Conservation (phyloP, 805 yeast species). For the Candida maltosa region DNA sequence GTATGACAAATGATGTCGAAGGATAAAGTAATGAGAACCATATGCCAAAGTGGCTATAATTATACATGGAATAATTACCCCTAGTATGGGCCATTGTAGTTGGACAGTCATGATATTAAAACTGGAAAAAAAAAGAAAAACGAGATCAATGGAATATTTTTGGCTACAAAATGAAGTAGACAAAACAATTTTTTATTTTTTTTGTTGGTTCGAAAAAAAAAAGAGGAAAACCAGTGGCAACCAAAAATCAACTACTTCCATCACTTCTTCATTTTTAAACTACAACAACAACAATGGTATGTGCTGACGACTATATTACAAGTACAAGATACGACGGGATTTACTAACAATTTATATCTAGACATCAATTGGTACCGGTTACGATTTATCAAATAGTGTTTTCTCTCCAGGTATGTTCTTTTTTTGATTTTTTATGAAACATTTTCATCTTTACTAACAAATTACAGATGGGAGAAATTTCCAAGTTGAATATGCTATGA, state of each 20-base stretch:
- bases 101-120: constrained; percentile 28
- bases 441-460: constrained; percentile 31
- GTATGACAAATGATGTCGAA: constrained; percentile 38
- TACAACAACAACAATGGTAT: neutral
- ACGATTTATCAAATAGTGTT: constrained; percentile 95
- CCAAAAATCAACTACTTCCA: too few species aligned
- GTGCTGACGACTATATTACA: too few species aligned
- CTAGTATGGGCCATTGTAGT: constrained; percentile 48
- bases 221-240: too few species aligned
- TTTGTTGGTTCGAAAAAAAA: too few species aligned
- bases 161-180: too few species aligned
- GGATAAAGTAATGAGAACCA: constrained; percentile 57
- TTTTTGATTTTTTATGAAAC: neutral
- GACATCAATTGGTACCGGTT: constrained; percentile 98
- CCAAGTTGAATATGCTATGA: constrained; percentile 96
- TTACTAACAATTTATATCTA: constrained; percentile 8
- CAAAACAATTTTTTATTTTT: too few species aligned
- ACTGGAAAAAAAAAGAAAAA: too few species aligned
- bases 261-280: too few species aligned
- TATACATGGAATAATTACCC: constrained; percentile 57
- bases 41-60: constrained; percentile 61
- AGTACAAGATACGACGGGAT: too few species aligned
- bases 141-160: too few species aligned
- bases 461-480: constrained; percentile 86
- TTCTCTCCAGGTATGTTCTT: constrained; percentile 64